These are phyloP conservation scores for Melanopsichium pennsylvanicum DNA, from an alignment of 1,284 basidiomycete species.

Conservation along the genomic window DNA sequence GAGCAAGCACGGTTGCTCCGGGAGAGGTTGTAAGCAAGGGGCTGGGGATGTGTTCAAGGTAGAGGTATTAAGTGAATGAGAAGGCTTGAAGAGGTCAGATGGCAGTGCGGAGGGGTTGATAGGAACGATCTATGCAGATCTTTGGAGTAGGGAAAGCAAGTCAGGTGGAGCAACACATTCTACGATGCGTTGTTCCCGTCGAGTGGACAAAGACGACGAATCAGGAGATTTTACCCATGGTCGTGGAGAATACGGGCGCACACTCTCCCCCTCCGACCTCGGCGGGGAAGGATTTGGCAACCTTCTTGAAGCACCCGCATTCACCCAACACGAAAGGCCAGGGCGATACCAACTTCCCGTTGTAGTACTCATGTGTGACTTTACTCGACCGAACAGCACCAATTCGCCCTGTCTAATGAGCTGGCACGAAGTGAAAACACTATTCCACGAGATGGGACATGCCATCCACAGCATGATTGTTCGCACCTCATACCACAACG, in stretches of 20 bases:
- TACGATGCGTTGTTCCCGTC: slow-evolving; percentile 90
- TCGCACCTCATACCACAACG: slow-evolving; percentile 95
- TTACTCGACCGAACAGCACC: slow-evolving; percentile 75
- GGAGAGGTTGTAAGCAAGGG: slow-evolving; percentile 85
- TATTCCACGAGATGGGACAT: slow-evolving; percentile 99
- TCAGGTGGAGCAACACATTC: slow-evolving; percentile 93
- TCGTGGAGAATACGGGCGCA: slow-evolving; percentile 66
- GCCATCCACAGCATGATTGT: slow-evolving; percentile 99
- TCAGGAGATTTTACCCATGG: slow-evolving; percentile 71
- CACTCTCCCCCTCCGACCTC: slow-evolving; percentile 20
- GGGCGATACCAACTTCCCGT: slow-evolving; percentile 81
- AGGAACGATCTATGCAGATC: slow-evolving; percentile 92
- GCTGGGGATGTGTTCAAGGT: slow-evolving; percentile 80
- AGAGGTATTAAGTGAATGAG: slow-evolving; percentile 86
- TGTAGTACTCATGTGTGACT: slow-evolving; percentile 90
- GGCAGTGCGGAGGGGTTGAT: slow-evolving; percentile 70
- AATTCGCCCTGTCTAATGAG: slow-evolving; percentile 77
- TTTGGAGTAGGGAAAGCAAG: slow-evolving; percentile 86
- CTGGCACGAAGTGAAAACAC: slow-evolving; percentile 93
- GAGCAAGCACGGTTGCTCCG: slow-evolving; percentile 63
- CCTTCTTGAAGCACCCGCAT: slow-evolving; percentile 52
- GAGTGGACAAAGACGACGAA: slow-evolving; percentile 88
- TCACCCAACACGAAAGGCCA: slow-evolving; percentile 68
- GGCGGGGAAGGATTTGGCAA: slow-evolving; percentile 33
- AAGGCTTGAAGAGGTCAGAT: slow-evolving; percentile 68